A percentile compares a stretch with the other conserved stretches of the same genome.
Evolutionary conservation across 208 protist genomes (phyloP).

Genomic region (Trypanosoma boissoni): DNA sequence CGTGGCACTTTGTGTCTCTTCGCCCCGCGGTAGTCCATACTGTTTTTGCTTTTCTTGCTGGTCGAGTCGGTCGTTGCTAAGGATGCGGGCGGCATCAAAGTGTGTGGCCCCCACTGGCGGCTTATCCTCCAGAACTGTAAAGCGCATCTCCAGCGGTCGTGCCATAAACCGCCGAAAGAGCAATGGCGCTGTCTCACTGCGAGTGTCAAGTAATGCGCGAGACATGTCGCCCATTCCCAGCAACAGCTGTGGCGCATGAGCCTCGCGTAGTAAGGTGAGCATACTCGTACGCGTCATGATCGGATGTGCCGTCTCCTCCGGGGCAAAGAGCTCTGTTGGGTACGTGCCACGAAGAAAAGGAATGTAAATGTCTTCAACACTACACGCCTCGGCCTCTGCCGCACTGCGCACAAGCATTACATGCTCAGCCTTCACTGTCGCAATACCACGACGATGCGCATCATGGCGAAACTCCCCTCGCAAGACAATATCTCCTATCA

Average conservation of each 20-base stretch:
- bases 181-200: slow-evolving; percentile 44
- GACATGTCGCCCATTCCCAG: slow-evolving; percentile 54
- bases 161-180: slow-evolving; percentile 77
- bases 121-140: slow-evolving; percentile 77
- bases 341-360: slow-evolving; percentile 78
- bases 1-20: too few species aligned
- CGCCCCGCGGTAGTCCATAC: neutral
- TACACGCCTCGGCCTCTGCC: slow-evolving; percentile 42
- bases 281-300: slow-evolving; percentile 69
- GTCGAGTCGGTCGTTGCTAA: slow-evolving; percentile 56
- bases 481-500: slow-evolving; percentile 76
- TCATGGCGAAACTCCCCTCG: slow-evolving; percentile 52
- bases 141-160: slow-evolving; percentile 57
- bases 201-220: slow-evolving; percentile 60
- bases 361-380: slow-evolving; percentile 76
- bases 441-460: slow-evolving; percentile 46
- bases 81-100: slow-evolving; percentile 73
- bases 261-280: slow-evolving; percentile 48
- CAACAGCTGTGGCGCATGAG: slow-evolving; percentile 70
- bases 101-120: slow-evolving; percentile 51
- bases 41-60: slow-evolving; percentile 1
- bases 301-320: slow-evolving; percentile 54
- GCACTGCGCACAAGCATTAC: slow-evolving; percentile 51
- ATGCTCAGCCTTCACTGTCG: slow-evolving; percentile 77
- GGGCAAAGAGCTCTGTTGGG: slow-evolving; percentile 59